These are phyloP conservation scores for Reticulascus tulasneorum DNA, from an alignment of 2,329 filamentous ascomycete genomes.

Conservation along the genomic window DNA sequence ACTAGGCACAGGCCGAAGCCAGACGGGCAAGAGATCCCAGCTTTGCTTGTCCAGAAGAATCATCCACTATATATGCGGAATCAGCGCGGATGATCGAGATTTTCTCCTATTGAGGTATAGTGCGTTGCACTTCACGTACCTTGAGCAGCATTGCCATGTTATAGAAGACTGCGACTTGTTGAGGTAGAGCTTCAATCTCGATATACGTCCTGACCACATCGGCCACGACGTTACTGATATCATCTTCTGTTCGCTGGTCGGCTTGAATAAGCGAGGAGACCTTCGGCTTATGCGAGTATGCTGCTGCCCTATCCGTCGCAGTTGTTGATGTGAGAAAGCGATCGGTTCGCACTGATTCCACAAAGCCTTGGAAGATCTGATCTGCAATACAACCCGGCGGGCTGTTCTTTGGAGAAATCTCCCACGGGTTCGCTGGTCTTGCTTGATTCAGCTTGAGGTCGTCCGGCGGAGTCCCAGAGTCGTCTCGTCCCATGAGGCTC, in stretches of 20 bases:
- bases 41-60: slow-evolving; percentile 23
- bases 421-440: slow-evolving; percentile 16
- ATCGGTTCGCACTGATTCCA: slow-evolving; percentile 17
- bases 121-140: slow-evolving; percentile 12
- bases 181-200: slow-evolving; percentile 24
- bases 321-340: slow-evolving; percentile 6
- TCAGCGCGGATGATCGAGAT: background rate
- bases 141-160: slow-evolving; percentile 24
- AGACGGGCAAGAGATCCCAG: slow-evolving; percentile 24
- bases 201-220: slow-evolving; percentile 24
- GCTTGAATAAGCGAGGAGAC: slow-evolving; percentile 20
- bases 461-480: slow-evolving; percentile 1
- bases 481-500: slow-evolving; percentile 20
- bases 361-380: slow-evolving; percentile 23
- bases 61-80: slow-evolving; percentile 19
- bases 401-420: slow-evolving; percentile 19
- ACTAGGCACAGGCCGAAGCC: slow-evolving; percentile 22
- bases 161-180: slow-evolving; percentile 26
- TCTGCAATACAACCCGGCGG: slow-evolving; percentile 21
- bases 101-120: too few species aligned
- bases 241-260: slow-evolving; percentile 19
- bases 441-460: background rate
- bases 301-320: slow-evolving; percentile 7
- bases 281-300: slow-evolving; percentile 19
- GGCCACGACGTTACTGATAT: slow-evolving; percentile 27